Evolutionary conservation across 2,329 filamentous ascomycete species (phyloP).

Genomic region (Fusarium sp.): DNA sequence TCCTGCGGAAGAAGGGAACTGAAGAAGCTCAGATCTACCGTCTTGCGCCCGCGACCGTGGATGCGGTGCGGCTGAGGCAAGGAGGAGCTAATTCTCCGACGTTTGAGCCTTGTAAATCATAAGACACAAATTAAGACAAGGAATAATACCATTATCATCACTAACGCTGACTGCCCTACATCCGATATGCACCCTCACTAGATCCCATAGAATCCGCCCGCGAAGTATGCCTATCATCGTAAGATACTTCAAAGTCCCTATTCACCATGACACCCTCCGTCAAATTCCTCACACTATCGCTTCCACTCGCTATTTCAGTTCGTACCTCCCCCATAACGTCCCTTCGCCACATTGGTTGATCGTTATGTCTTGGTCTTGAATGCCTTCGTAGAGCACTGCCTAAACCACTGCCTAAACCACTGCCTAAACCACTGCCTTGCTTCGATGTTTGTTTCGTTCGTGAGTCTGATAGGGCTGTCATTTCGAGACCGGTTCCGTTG

Average conservation of each 20-base stretch:
- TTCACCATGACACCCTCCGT: constrained; percentile 38
- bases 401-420: not conserved
- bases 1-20: not conserved
- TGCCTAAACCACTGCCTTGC: not conserved
- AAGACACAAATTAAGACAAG: not conserved
- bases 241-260: constrained; percentile 38
- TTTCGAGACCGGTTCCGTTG: constrained; percentile 27
- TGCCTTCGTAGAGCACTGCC: not conserved
- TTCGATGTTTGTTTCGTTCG: constrained; percentile 12
- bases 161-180: not conserved
- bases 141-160: not conserved
- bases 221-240: constrained; percentile 30
- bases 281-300: constrained; percentile 37
- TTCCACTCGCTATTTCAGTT: constrained; percentile 19
- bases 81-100: not conserved
- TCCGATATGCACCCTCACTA: constrained; percentile 22
- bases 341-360: constrained; percentile 25
- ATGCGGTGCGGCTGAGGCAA: not conserved
- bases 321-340: constrained; percentile 7
- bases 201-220: constrained; percentile 32
- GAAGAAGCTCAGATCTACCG: not conserved
- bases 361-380: not conserved
- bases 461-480: constrained; percentile 19
- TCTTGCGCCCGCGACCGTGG: not conserved
- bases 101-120: not conserved